phyloP scores from a whole-genome alignment of 2,329 filamentous ascomycete genomes.

The Biscogniauxia sp. region DNA sequence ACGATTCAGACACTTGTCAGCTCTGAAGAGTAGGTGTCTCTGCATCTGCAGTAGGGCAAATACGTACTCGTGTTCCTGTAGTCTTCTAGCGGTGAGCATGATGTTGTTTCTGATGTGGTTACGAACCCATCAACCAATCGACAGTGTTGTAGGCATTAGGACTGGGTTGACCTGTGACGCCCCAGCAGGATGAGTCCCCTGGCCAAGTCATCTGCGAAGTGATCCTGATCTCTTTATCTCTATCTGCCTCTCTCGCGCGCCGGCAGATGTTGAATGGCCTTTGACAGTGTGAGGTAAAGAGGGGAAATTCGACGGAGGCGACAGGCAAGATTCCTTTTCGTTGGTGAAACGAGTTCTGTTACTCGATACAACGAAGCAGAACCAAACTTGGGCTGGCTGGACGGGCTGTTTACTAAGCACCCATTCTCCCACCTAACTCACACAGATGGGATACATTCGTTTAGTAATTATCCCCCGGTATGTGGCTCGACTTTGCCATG shows the following conservation, averaged over 20 bases:
- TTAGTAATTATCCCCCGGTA: not conserved
- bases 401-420: not conserved
- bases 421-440: not conserved
- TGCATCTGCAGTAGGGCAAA: constrained; percentile 17
- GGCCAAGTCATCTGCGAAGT: not conserved
- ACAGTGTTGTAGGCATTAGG: not conserved
- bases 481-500: not conserved
- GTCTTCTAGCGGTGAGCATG: constrained; percentile 18
- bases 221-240: not conserved
- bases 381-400: not conserved
- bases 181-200: not conserved
- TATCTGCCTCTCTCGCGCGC: not conserved
- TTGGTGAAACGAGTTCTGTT: not conserved
- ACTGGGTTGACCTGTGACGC: not conserved
- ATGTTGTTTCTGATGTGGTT: constrained; percentile 5
- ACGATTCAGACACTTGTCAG: constrained; percentile 13
- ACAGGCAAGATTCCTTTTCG: not conserved
- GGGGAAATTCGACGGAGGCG: not conserved
- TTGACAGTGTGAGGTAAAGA: not conserved
- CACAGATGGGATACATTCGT: not conserved
- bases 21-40: constrained; percentile 4
- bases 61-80: constrained; percentile 11
- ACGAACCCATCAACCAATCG: constrained; percentile 11
- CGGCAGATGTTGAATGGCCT: not conserved
- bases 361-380: not conserved